Conservation (phyloP, 495 filamentous ascomycete genomes). For the Podospora appendiculata region DNA sequence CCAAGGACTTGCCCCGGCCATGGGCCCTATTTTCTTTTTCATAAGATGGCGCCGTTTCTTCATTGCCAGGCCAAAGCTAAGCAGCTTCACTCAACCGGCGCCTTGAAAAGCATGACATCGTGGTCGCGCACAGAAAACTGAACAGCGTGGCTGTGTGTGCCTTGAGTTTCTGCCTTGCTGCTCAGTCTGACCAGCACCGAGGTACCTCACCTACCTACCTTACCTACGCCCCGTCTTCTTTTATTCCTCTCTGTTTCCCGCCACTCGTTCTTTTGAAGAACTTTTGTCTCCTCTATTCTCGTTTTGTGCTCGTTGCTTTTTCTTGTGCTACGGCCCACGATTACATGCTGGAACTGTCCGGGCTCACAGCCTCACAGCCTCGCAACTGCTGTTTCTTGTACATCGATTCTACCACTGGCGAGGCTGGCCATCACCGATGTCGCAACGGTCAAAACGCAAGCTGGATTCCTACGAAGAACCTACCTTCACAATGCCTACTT, state of each 20-base stretch:
- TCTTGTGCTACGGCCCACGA: not conserved
- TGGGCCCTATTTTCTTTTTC: too few relatives aligned
- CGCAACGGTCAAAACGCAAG: not conserved
- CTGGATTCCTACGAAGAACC: not conserved
- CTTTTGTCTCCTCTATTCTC: not conserved
- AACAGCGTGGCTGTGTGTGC: not conserved
- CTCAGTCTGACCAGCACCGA: not conserved
- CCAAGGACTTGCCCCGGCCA: too few relatives aligned
- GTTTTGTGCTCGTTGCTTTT: not conserved
- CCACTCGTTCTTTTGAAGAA: not conserved
- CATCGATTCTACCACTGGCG: too few relatives aligned
- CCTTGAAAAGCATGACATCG: too few relatives aligned
- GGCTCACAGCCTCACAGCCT: too few relatives aligned
- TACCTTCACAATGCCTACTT: not conserved
- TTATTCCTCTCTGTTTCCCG: not conserved
- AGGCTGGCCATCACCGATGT: not conserved
- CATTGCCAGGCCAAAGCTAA: too few relatives aligned
- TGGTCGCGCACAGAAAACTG: not conserved
- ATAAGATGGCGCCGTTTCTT: too few relatives aligned
- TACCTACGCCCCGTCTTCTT: not conserved
- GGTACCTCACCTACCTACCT: not conserved
- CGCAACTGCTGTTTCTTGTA: too few relatives aligned
- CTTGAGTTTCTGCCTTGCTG: conserved; percentile 7
- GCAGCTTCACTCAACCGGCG: too few relatives aligned
- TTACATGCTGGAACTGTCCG: too few relatives aligned